These are phyloP conservation scores for Erigeron canadensis DNA, from an alignment of 129 eudicot species.

Conservation along the genomic window DNA sequence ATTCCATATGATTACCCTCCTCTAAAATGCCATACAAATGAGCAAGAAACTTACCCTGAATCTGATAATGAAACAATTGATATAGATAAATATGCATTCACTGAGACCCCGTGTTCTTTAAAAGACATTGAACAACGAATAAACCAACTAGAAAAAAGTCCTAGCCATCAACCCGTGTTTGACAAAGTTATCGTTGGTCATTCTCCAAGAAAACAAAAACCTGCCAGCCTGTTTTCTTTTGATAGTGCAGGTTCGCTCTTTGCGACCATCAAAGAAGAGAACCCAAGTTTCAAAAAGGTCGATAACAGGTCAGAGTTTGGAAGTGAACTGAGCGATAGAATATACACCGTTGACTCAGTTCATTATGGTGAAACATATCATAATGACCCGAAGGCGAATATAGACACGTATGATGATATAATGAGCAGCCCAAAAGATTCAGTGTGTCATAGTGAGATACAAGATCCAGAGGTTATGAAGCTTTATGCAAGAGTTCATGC, in stretches of 20 bases:
- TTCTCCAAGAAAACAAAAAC: slow-evolving; percentile 54
- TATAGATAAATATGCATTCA: slow-evolving; percentile 65
- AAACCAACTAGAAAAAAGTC: slow-evolving; percentile 57
- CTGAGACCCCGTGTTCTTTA: slow-evolving; percentile 59
- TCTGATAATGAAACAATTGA: slow-evolving; percentile 50
- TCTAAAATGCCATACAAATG: slow-evolving; percentile 57
- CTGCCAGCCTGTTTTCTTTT: slow-evolving; percentile 43
- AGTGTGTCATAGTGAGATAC: slow-evolving; percentile 28
- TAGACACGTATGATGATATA: slow-evolving; percentile 42
- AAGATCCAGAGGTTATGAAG: slow-evolving; percentile 67
- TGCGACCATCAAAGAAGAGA: slow-evolving; percentile 50
- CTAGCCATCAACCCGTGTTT: slow-evolving; percentile 48
- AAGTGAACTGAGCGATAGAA: slow-evolving; percentile 71
- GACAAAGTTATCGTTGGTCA: slow-evolving; percentile 71
- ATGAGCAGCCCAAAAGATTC: slow-evolving; percentile 48
- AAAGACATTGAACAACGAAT: slow-evolving; percentile 67
- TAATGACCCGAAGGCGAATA: slow-evolving; percentile 51
- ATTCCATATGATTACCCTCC: slow-evolving; percentile 57
- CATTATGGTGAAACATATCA: slow-evolving; percentile 44
- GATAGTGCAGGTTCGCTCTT: slow-evolving; percentile 46
- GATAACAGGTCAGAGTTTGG: slow-evolving; percentile 60
- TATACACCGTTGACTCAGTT: slow-evolving; percentile 75
- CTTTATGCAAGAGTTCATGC: slow-evolving; percentile 81
- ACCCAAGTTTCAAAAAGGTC: slow-evolving; percentile 37
- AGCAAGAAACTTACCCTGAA: slow-evolving; percentile 42